These are phyloP conservation scores for Colletotrichum caudatum DNA, from an alignment of 2,329 filamentous ascomycete genomes.

Conservation along the genomic window DNA sequence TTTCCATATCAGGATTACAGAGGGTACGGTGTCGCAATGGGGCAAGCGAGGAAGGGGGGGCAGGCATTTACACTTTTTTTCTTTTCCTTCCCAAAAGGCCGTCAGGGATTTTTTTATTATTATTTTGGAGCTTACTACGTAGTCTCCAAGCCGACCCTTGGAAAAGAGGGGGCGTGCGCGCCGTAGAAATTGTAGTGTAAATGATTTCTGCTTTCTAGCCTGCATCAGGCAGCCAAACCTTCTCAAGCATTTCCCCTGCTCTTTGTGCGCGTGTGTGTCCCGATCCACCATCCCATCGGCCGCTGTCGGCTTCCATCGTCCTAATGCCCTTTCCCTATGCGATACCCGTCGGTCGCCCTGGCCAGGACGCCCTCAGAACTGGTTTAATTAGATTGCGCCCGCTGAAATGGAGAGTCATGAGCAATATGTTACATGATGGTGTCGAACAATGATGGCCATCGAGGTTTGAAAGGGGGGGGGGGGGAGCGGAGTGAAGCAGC, in stretches of 20 bases:
- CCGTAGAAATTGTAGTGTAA: neutral
- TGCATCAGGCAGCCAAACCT: slow-evolving; percentile 36
- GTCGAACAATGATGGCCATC: neutral
- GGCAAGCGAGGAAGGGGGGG: neutral
- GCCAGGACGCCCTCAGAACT: slow-evolving; percentile 8
- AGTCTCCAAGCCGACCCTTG: slow-evolving; percentile 27
- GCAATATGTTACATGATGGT: slow-evolving; percentile 26
- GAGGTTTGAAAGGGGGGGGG: too few species aligned
- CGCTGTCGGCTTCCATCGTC: slow-evolving; percentile 18
- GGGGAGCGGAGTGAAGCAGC: neutral
- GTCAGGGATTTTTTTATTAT: neutral
- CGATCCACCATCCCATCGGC: slow-evolving; percentile 2
- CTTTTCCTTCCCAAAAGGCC: neutral
- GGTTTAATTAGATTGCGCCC: slow-evolving; percentile 29
- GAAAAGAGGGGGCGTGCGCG: slow-evolving; percentile 4
- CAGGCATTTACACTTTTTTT: neutral
- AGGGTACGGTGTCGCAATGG: slow-evolving; percentile 18
- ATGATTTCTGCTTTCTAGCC: slow-evolving; percentile 22
- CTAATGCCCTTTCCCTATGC: slow-evolving; percentile 5
- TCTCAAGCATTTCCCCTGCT: neutral
- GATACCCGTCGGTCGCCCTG: slow-evolving; percentile 14
- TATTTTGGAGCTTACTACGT: slow-evolving; percentile 1
- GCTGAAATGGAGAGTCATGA: slow-evolving; percentile 17
- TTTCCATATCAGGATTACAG: neutral
- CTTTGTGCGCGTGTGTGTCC: neutral